Conservation (phyloP, 768 basidiomycete genomes). For the Fomitopsis pulvina region DNA sequence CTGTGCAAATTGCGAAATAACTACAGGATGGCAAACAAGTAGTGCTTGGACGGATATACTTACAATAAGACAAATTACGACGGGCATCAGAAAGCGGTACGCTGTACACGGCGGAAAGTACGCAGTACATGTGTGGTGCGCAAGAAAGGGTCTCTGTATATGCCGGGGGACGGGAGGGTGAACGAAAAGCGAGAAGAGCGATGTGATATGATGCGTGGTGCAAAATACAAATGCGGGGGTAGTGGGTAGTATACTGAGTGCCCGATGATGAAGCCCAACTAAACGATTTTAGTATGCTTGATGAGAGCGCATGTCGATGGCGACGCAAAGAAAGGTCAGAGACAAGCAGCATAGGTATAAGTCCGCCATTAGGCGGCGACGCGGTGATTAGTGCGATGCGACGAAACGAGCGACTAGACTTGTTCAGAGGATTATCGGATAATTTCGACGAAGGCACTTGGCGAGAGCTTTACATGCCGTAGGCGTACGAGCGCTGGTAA, state of each 20-base stretch:
- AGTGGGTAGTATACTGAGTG: conserved; percentile 29
- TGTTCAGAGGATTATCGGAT: conserved; percentile 2
- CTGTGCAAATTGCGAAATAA: conserved; percentile 39
- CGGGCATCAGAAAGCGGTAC: conserved; percentile 23
- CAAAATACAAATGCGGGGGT: conserved; percentile 34
- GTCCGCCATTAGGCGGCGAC: conserved; percentile 8
- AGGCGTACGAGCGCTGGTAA: conserved; percentile 72
- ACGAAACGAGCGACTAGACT: conserved; percentile 14
- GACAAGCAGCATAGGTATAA: conserved; percentile 20
- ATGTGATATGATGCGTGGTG: conserved; percentile 24
- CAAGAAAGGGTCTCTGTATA: conserved; percentile 9
- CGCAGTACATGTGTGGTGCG: conserved; percentile 16
- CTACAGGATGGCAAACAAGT: conserved; percentile 71
- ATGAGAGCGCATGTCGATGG: conserved; percentile 8
- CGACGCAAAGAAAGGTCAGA: not conserved
- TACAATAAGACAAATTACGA: conserved; percentile 50
- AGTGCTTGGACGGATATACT: conserved; percentile 51
- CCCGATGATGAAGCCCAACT: conserved; percentile 21
- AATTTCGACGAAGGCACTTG: not conserved
- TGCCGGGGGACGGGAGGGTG: not conserved
- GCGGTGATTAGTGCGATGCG: conserved; percentile 5
- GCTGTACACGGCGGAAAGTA: conserved; percentile 28
- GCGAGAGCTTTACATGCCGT: conserved; percentile 58
- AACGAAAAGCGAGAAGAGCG: conserved; percentile 26
- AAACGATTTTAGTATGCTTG: conserved; percentile 9